Base-by-base conservation (phyloP, 2,329 filamentous ascomycete genomes). In the Fusarium sp. region DNA sequence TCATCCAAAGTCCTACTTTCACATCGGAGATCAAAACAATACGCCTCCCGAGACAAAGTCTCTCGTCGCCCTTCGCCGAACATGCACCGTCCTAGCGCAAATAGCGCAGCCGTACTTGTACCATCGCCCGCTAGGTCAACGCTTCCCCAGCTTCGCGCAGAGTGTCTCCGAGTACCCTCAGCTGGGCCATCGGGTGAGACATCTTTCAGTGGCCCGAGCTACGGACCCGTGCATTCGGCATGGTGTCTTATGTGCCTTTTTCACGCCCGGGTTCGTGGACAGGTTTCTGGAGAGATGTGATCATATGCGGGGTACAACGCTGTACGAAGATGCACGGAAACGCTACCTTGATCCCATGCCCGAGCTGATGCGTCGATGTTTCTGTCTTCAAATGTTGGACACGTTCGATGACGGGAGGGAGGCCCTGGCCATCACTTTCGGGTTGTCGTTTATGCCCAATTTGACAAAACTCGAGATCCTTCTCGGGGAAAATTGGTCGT, bases 401-500 rank as follows among this genome's bases (percentile, higher is more conserved):
- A 27, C 21, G 7, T 57, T 58, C 7, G 18, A 58, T 8, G 48
- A 34, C 1, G 49, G 25, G 25, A 6, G 13, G 1, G 16, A 32
- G 12, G 6, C 53, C 5, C 2, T 46, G 2, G 3, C 21, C 2
- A n/a, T 60, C 5, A 34, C 21, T 0, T 8, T 16, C 9, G 28
- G 14, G 2, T 5, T 59, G 0, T 59, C 28, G 6, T 18, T 43
- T 1, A 50, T 16, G 21, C 55, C 37, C 0, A 51, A 7, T 11
- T 2, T 61, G 7, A 4, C 1, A 2, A 16, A 20, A 13, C 55
- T 59, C 4, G 43, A 59, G 4, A 12, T 51, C 10, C 18, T 8
- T 11, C 3, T 42, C 2, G 5, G 23, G 0, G 30, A 7, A 30
- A 8, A 5, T 3, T 4, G 23, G n/a, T 9, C 5, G 0, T 37